These are phyloP conservation scores for Theobroma grandiflorum DNA, from an alignment of 441 rosid species.

Conservation along the genomic window DNA sequence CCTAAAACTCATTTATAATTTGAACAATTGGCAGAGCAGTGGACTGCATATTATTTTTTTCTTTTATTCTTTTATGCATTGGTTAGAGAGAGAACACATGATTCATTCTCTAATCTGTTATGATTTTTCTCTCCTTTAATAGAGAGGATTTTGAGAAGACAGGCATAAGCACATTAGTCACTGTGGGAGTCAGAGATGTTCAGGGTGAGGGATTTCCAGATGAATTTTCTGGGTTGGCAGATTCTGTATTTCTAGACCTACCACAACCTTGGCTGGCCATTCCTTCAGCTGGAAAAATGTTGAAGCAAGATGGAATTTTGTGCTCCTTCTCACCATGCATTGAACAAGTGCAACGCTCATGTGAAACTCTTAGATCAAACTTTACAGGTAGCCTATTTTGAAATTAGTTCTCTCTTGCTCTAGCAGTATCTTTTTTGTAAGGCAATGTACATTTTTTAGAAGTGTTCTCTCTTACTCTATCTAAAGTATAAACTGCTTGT, in stretches of 20 bases:
- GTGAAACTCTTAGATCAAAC: conserved; percentile 68
- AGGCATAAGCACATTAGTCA: conserved; percentile 70
- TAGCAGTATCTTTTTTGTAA: neutral
- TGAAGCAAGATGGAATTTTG: conserved; percentile 76
- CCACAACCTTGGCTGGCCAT: conserved; percentile 92
- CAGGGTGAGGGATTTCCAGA: conserved; percentile 91
- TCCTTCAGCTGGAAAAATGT: conserved; percentile 78
- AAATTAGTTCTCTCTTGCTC: neutral
- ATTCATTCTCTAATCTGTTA: neutral
- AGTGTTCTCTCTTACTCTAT: neutral
- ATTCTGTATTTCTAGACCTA: conserved; percentile 83
- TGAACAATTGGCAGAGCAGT: neutral
- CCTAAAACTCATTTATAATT: neutral
- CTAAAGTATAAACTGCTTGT: conserved; percentile 4
- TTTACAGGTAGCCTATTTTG: conserved; percentile 64
- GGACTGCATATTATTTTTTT: conserved; percentile 1
- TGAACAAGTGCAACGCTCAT: conserved; percentile 87
- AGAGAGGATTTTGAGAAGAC: conserved; percentile 89
- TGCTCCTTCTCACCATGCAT: conserved; percentile 96
- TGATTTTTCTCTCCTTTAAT: conserved; percentile 9
- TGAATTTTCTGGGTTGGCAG: conserved; percentile 65
- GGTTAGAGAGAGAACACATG: neutral
- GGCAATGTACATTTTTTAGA: neutral
- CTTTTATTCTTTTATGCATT: neutral
- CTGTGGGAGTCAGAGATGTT: conserved; percentile 86